Base-by-base conservation (phyloP, 2,329 filamentous ascomycete species). In the Paraphoma sp. region DNA sequence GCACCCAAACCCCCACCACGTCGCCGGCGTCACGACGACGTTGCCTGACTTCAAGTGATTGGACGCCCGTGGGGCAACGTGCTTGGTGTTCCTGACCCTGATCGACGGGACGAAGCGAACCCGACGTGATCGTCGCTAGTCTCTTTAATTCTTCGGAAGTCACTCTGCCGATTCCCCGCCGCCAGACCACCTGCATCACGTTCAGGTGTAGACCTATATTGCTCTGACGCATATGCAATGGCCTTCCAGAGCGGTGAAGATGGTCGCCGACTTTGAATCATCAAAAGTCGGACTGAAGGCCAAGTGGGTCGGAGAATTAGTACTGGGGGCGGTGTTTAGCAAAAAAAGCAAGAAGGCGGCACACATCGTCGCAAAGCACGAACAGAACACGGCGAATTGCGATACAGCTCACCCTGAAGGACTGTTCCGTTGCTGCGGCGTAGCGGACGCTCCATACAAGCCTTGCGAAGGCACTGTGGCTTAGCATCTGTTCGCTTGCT, bases 101-200 rank as follows among this genome's bases (percentile, higher is more conserved):
- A 57, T 53, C 46, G 23, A 45, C 57, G 60, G 60, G 57, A 55
- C 54, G 54, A 57, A 60, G 60, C 57, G 57, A 60, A 23, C n/a
- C 36, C n/a, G 30, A 38, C 8, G 23, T 30, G 38, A 48, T 49
- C 51, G 46, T 43, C 51, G 29, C 12, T 11, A n/a, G 16, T 18
- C 38, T 28, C 33, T 38, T 33, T 28, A 28, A 36, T 36, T 14
- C 33, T 36, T 14, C 33, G 14, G 33, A 14, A 36, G 14, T 23
- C 3, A 3, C 33, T 36, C 10, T 36, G 3, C 6, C 14, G 3
- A 10, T 36, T 36, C 14, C 33, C 33, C 33, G 33, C 33, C 33
- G 33, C 33, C 33, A 23, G 23, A 3, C 5, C 23, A 23, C 23
- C 23, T 23, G 23, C 23, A 23, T 23, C 5, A 23, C 23, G 23